A percentile compares a stretch with the other conserved stretches of the same genome.
Evolutionary conservation across 257 asterid genomes (phyloP).

Genomic region (Rubia yunnanensis): DNA sequence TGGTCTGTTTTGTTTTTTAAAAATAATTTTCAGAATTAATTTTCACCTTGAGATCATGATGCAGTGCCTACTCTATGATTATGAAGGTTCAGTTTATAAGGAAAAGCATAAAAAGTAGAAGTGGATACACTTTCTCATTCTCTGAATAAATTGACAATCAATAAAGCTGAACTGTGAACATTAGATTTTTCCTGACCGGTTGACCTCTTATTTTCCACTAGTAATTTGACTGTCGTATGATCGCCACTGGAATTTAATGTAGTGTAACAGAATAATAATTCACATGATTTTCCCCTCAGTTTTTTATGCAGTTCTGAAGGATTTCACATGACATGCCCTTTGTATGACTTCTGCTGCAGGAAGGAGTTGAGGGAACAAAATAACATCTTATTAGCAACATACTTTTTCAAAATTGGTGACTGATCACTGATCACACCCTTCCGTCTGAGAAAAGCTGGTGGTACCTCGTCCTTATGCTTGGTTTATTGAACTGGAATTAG

Average conservation of each 20-base stretch:
- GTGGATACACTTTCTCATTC: not conserved
- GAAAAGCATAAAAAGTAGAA: not conserved
- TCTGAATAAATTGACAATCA: not conserved
- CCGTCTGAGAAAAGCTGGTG: not conserved
- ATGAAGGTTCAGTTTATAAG: not conserved
- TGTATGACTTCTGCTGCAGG: constrained; percentile 42
- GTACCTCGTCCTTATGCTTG: not conserved
- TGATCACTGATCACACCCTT: constrained; percentile 23
- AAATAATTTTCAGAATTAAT: not conserved
- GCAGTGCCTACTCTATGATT: not conserved
- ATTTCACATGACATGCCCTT: too few species aligned
- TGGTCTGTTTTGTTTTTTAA: too few species aligned
- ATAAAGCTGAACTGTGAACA: not conserved
- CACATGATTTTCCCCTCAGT: not conserved
- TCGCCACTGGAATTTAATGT: not conserved
- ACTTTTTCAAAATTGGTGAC: constrained; percentile 38
- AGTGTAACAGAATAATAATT: not conserved
- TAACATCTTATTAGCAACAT: constrained; percentile 44
- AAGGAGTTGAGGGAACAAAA: constrained; percentile 49
- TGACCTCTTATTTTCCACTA: not conserved
- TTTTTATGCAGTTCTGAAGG: not conserved
- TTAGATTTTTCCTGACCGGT: too few species aligned
- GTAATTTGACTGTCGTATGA: too few species aligned
- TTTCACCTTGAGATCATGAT: not conserved
- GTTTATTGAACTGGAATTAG: not conserved